A percentile compares a stretch with the other conserved stretches of the same genome.
Conservation (phyloP, 192 early-diverging fungal species). For the Geranomyces michiganensis region DNA sequence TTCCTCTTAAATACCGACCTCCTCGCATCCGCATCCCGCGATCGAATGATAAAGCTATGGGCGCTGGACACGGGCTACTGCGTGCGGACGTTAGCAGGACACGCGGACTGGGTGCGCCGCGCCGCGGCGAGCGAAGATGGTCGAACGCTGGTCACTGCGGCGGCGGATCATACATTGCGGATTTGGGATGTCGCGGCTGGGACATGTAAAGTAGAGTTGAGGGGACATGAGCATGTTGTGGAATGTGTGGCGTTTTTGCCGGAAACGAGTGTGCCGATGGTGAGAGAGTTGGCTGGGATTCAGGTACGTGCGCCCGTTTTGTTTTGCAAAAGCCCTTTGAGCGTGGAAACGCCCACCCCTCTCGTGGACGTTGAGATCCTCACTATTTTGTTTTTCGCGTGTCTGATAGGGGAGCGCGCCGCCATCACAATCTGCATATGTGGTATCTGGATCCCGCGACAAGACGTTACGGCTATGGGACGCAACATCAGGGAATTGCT, state of each 20-base stretch:
- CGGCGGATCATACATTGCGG: conserved; percentile 44
- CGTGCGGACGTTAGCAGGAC: conserved; percentile 76
- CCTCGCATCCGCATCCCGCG: conserved; percentile 86
- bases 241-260: conserved; percentile 90
- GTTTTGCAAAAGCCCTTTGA: too few relatives aligned
- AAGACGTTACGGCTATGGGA: conserved; percentile 70
- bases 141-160: conserved; percentile 55
- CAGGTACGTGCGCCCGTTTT: conserved; percentile 36
- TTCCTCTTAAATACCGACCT: conserved; percentile 78
- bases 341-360: too few relatives aligned
- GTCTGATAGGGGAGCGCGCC: neutral
- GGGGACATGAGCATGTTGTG: conserved; percentile 95
- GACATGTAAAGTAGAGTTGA: conserved; percentile 76
- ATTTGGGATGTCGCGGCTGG: conserved; percentile 78
- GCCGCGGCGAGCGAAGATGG: conserved; percentile 74
- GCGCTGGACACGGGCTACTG: conserved; percentile 82
- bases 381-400: too few relatives aligned
- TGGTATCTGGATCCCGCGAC: conserved; percentile 86
- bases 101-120: conserved; percentile 86
- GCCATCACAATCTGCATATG: conserved; percentile 62
- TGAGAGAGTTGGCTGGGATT: conserved; percentile 72
- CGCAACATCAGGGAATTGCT: conserved; percentile 27
- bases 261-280: conserved; percentile 57
- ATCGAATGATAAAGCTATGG: conserved; percentile 92
- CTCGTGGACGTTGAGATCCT: too few relatives aligned